phyloP scores from a whole-genome alignment of 257 asterid species.

The Nicotiana otophora region DNA sequence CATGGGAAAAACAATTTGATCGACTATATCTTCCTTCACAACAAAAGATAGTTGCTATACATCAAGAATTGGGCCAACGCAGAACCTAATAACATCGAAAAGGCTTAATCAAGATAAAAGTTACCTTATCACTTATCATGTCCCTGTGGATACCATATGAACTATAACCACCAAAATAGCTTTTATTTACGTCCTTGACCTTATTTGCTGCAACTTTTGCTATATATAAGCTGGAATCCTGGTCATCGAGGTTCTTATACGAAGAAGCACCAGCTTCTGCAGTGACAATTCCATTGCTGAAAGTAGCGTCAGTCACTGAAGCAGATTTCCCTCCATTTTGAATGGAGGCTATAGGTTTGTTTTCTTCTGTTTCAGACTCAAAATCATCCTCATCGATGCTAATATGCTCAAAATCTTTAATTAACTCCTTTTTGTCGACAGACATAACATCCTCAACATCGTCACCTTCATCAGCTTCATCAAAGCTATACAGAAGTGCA shows the following conservation, averaged over 20 bases:
- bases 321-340: background rate
- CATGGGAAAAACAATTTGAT: background rate
- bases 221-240: constrained; percentile 13
- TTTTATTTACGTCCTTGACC: constrained; percentile 47
- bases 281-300: constrained; percentile 14
- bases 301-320: background rate
- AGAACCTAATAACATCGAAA: background rate
- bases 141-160: constrained; percentile 93
- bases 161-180: constrained; percentile 78
- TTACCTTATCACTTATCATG: constrained; percentile 97
- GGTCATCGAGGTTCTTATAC: background rate
- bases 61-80: background rate
- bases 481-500: constrained; percentile 69
- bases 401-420: constrained; percentile 39
- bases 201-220: constrained; percentile 31
- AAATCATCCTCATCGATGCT: constrained; percentile 37
- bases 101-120: background rate
- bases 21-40: background rate
- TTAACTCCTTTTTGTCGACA: constrained; percentile 39
- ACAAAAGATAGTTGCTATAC: background rate
- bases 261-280: constrained; percentile 17
- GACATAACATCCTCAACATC: constrained; percentile 32
- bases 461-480: constrained; percentile 55
- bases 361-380: constrained; percentile 6
- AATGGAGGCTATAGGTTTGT: background rate